Percentiles rank a stretch among this genome's conserved stretches.
Conservation (phyloP, 2,329 filamentous ascomycete species). For the Shiraia sp. region DNA sequence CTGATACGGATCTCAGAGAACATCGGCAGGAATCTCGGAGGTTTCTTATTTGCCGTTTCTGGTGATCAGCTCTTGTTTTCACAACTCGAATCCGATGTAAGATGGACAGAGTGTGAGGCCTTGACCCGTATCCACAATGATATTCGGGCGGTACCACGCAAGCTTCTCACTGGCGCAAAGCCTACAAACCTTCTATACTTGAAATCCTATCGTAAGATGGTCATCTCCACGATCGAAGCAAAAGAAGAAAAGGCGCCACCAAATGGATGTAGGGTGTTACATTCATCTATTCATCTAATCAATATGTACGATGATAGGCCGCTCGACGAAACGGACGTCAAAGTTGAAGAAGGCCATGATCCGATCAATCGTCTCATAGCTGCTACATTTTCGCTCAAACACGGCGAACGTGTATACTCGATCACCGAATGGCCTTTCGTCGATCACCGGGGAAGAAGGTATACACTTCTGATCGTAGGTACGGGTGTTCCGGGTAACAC, state of each 20-base stretch:
- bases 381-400: conserved; percentile 60
- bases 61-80: conserved; percentile 54
- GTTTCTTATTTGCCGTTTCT: conserved; percentile 54
- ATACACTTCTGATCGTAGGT: conserved; percentile 66
- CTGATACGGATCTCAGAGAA: conserved; percentile 30
- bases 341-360: conserved; percentile 22
- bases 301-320: conserved; percentile 22
- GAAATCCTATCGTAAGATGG: conserved; percentile 48
- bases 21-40: conserved; percentile 44
- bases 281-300: conserved; percentile 39
- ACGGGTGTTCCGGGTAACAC: conserved; percentile 41
- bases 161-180: conserved; percentile 26
- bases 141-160: conserved; percentile 30
- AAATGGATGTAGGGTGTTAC: conserved; percentile 41
- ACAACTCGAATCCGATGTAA: conserved; percentile 47
- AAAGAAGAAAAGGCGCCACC: conserved; percentile 37
- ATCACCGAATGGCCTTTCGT: conserved; percentile 67
- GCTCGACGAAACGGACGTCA: conserved; percentile 21
- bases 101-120: conserved; percentile 9
- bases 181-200: conserved; percentile 50
- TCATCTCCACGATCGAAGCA: conserved; percentile 51
- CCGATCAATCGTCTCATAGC: conserved; percentile 47
- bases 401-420: conserved; percentile 62
- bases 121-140: conserved; percentile 1
- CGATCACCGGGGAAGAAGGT: conserved; percentile 58